Conservation (phyloP, 2,329 filamentous ascomycete species). For the Allantophomopsis cytisporea region DNA sequence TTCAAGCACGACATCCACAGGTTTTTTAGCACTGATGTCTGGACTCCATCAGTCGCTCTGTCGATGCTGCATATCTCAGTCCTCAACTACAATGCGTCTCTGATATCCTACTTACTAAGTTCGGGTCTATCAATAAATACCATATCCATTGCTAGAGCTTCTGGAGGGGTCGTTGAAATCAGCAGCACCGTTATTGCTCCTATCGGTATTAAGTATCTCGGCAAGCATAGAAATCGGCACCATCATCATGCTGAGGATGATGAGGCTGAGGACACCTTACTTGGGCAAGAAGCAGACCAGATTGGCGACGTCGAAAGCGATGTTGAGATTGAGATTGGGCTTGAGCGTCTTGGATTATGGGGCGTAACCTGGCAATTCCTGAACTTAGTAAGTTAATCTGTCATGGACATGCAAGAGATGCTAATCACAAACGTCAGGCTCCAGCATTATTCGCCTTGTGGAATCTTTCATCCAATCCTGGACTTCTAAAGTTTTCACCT, state of each 20-base stretch:
- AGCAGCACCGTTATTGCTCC: conserved; percentile 35
- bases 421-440: conserved; percentile 9
- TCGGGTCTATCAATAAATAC: conserved; percentile 28
- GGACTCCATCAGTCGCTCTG: conserved; percentile 32
- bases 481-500: background rate
- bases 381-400: conserved; percentile 17
- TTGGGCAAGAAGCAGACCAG: conserved; percentile 4
- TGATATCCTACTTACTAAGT: conserved; percentile 37
- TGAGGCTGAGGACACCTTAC: conserved; percentile 4
- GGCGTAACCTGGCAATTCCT: conserved; percentile 22
- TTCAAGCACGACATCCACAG: no score
- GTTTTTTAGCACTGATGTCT: conserved; percentile 20
- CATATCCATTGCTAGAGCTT: conserved; percentile 28
- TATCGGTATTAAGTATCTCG: conserved; percentile 23
- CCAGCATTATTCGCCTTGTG: conserved; percentile 20
- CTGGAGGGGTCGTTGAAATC: conserved; percentile 31
- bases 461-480: conserved; percentile 6
- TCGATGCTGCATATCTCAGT: conserved; percentile 39
- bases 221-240: conserved; percentile 1
- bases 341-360: conserved; percentile 21
- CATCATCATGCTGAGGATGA: conserved; percentile 9
- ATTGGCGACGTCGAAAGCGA: conserved; percentile 2
- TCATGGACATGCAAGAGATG: background rate
- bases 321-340: conserved; percentile 13
- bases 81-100: conserved; percentile 36